phyloP scores from a whole-genome alignment of 2,329 filamentous ascomycete genomes.

The Plenodomus biglobosus region DNA sequence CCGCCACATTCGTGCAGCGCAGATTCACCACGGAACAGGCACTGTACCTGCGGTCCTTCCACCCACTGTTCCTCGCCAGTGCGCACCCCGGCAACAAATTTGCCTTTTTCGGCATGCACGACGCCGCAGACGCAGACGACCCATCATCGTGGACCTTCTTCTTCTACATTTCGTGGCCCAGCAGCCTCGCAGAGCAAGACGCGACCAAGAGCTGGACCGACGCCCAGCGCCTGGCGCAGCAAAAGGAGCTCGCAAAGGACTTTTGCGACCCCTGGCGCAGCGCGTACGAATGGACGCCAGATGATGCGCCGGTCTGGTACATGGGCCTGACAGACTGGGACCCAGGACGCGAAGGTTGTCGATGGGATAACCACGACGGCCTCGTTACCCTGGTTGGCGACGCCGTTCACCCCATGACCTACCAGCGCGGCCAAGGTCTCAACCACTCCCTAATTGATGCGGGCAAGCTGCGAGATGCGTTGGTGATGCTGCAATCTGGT shows the following conservation, averaged over 20 bases:
- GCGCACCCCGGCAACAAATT: constrained; percentile 51
- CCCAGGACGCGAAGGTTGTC: constrained; percentile 29
- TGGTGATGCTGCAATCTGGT: constrained; percentile 25
- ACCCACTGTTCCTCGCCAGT: constrained; percentile 49
- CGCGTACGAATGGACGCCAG: constrained; percentile 39
- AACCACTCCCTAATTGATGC: constrained; percentile 53
- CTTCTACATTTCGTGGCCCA: constrained; percentile 53
- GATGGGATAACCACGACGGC: constrained; percentile 41
- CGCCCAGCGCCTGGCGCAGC: constrained; percentile 44
- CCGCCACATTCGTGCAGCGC: constrained; percentile 50
- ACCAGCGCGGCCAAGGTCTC: constrained; percentile 53
- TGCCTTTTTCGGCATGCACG: constrained; percentile 51
- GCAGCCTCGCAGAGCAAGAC: constrained; percentile 46
- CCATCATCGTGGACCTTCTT: constrained; percentile 51
- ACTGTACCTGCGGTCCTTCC: constrained; percentile 47
- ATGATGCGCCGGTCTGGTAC: constrained; percentile 38
- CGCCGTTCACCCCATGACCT: constrained; percentile 48
- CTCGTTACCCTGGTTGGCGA: constrained; percentile 45
- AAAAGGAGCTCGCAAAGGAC: constrained; percentile 43
- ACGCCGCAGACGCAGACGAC: constrained; percentile 41
- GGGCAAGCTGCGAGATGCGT: constrained; percentile 42
- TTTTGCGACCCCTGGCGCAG: constrained; percentile 52
- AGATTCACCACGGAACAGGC: constrained; percentile 49
- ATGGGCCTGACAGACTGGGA: constrained; percentile 43
- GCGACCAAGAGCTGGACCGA: constrained; percentile 40